phyloP scores from a whole-genome alignment of 176 grass and related monocot species.

The Carex cristatella region DNA sequence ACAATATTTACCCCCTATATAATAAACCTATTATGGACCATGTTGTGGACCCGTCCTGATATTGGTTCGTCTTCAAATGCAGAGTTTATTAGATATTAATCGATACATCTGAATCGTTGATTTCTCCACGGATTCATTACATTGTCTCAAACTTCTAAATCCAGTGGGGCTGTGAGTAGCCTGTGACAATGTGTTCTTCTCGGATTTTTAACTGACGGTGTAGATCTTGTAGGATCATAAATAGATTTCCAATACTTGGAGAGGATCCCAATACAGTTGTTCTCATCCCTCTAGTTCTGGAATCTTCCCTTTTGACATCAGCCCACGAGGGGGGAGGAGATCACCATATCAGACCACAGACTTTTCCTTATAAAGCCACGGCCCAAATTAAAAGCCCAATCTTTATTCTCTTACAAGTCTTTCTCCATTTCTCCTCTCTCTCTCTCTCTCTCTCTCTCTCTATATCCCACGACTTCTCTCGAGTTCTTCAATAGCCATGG shows the following conservation, averaged over 20 bases:
- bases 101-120: neutral
- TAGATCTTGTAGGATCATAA: neutral
- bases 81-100: neutral
- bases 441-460: neutral
- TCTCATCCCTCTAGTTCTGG: constrained; percentile 13
- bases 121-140: neutral
- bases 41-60: too few species aligned
- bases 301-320: constrained; percentile 49
- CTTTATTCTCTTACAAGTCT: constrained; percentile 7
- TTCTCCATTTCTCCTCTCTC: neutral
- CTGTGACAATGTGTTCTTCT: too few species aligned
- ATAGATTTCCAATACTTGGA: neutral
- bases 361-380: neutral
- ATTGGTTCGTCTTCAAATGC: neutral
- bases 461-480: neutral
- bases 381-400: constrained; percentile 19
- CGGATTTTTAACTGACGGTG: neutral
- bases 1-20: too few species aligned
- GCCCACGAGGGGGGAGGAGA: neutral
- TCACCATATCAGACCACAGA: neutral
- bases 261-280: neutral
- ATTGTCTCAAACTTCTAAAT: neutral
- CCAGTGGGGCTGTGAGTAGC: too few species aligned
- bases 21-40: too few species aligned
- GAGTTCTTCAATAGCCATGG: neutral